Evolutionary conservation across 1,284 basidiomycete genomes (phyloP).

Genomic region (Uromyces viciae-fabae): DNA sequence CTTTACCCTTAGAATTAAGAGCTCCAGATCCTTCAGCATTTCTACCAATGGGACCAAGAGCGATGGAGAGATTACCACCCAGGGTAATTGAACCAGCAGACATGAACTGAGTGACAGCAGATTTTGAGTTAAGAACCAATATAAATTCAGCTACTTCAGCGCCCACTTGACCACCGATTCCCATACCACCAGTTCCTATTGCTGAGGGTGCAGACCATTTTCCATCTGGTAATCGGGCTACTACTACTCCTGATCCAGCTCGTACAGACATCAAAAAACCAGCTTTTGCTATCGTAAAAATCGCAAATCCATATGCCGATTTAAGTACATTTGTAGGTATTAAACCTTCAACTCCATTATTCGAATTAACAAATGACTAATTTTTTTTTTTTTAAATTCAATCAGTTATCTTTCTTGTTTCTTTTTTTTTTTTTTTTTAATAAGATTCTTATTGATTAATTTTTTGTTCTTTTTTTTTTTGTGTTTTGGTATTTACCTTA

Average conservation of each 20-base stretch:
- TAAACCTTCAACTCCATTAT: slow-evolving; percentile 25
- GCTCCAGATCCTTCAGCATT: slow-evolving; percentile 89
- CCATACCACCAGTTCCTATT: slow-evolving; percentile 89
- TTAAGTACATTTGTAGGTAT: slow-evolving; percentile 58
- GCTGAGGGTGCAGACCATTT: slow-evolving; percentile 92
- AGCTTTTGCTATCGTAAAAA: slow-evolving; percentile 65
- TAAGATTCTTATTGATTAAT: not conserved
- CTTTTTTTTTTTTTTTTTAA: no score
- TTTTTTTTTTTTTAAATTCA: not conserved
- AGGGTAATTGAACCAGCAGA: slow-evolving; percentile 84
- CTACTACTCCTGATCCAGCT: slow-evolving; percentile 86
- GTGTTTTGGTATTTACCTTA: not conserved
- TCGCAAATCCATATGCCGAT: slow-evolving; percentile 75
- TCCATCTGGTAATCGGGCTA: slow-evolving; percentile 77
- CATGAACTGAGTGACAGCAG: slow-evolving; percentile 80
- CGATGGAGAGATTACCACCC: slow-evolving; percentile 87
- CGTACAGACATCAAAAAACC: slow-evolving; percentile 63
- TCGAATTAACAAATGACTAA: slow-evolving; percentile 28
- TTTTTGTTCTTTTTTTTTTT: not conserved
- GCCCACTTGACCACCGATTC: slow-evolving; percentile 74
- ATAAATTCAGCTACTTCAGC: slow-evolving; percentile 93
- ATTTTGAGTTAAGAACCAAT: slow-evolving; percentile 72
- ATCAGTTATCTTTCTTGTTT: not conserved
- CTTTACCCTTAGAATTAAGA: slow-evolving; percentile 76
- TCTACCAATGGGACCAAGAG: slow-evolving; percentile 86